Evolutionary conservation across 1,284 basidiomycete species (phyloP).

Genomic region (Ganoderma multipileum): DNA sequence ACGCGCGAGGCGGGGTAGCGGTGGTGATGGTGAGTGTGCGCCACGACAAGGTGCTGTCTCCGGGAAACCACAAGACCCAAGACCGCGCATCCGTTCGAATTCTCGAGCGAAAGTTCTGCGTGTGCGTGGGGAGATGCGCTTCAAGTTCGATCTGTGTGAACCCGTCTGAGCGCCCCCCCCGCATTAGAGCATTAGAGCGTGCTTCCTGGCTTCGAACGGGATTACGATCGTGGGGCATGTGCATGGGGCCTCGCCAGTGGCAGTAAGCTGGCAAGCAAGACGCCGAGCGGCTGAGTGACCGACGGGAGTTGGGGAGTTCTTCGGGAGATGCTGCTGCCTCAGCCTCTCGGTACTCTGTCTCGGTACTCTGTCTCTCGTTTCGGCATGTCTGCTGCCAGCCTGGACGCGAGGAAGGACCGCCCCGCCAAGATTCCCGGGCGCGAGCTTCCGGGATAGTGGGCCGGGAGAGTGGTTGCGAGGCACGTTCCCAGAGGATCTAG

Average conservation of each 20-base stretch:
- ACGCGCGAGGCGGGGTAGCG: neutral
- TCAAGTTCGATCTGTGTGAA: neutral
- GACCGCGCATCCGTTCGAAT: neutral
- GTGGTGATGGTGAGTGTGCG: neutral
- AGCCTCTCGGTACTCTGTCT: no score
- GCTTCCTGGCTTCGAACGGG: neutral
- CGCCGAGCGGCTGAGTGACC: neutral
- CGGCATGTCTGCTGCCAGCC: neutral
- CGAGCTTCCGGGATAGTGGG: neutral
- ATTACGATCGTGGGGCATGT: neutral
- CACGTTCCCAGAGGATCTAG: neutral
- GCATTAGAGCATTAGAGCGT: neutral
- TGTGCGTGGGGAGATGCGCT: neutral
- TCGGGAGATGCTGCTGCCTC: neutral
- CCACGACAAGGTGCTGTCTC: neutral
- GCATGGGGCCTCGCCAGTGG: no score
- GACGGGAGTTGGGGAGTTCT: neutral
- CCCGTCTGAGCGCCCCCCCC: neutral
- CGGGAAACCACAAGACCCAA: conserved; percentile 2
- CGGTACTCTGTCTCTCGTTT: neutral
- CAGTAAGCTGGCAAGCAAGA: neutral
- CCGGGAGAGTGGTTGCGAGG: neutral
- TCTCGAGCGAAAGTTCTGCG: neutral
- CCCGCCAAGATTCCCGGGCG: neutral
- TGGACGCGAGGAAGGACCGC: neutral